Evolutionary conservation across 768 basidiomycete species (phyloP).

Genomic region (Cystobasidium tubakii): DNA sequence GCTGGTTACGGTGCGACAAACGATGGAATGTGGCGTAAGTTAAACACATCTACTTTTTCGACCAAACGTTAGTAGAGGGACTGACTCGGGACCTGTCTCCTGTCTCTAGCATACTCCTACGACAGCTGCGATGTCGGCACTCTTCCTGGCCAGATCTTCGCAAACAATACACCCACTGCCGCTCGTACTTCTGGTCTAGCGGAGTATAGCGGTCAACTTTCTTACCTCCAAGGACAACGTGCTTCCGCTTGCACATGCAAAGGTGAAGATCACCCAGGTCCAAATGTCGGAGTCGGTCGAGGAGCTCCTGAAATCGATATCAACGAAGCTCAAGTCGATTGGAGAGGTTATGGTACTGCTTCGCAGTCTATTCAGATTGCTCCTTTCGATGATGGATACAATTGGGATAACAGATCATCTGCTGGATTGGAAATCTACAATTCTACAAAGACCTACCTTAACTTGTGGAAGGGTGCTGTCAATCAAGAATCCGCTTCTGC

Average conservation of each 20-base stretch:
- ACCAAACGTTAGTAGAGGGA: too few relatives aligned
- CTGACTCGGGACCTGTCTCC: not conserved
- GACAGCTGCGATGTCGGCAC: conserved; percentile 80
- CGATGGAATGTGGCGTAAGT: conserved; percentile 62
- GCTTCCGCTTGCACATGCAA: conserved; percentile 81
- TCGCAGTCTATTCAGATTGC: conserved; percentile 69
- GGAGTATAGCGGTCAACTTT: conserved; percentile 51
- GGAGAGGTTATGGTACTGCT: conserved; percentile 56
- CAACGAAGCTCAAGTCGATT: conserved; percentile 71
- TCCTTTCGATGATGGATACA: conserved; percentile 57
- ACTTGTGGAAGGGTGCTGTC: conserved; percentile 58
- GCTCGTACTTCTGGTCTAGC: conserved; percentile 49
- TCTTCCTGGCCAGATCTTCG: conserved; percentile 67
- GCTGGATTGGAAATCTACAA: conserved; percentile 29
- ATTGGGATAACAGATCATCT: conserved; percentile 50
- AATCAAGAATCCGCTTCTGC: conserved; percentile 72
- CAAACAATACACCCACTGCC: conserved; percentile 57
- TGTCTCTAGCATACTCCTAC: conserved; percentile 61
- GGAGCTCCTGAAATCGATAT: conserved; percentile 90
- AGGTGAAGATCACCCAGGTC: conserved; percentile 81
- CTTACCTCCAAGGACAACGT: conserved; percentile 70
- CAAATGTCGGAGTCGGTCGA: conserved; percentile 58
- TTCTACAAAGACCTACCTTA: conserved; percentile 55
- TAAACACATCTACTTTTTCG: conserved; percentile 29
- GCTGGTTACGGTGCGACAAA: conserved; percentile 86